Conservation (phyloP, 108 stramenopile genomes). For the Fragilariopsis cylindrus region DNA sequence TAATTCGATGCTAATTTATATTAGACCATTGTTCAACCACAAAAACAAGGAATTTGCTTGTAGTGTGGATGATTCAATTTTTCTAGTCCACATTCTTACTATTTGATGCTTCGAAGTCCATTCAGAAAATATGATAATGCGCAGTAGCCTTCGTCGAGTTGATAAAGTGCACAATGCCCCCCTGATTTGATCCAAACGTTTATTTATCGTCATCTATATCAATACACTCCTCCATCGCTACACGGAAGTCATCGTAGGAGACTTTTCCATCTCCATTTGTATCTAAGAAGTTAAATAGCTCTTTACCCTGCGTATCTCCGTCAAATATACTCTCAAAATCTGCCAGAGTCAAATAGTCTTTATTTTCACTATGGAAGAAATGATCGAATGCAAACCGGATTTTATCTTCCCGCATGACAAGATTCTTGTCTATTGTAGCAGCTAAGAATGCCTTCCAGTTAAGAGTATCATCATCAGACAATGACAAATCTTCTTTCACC, state of each 20-base stretch:
- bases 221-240: constrained; percentile 43
- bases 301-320: constrained; percentile 73
- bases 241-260: constrained; percentile 73
- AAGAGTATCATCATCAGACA: constrained; percentile 75
- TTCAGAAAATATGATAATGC: too few species aligned
- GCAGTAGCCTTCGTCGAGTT: too few species aligned
- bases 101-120: too few species aligned
- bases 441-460: constrained; percentile 88
- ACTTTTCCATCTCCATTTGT: constrained; percentile 82
- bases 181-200: too few species aligned
- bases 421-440: constrained; percentile 79
- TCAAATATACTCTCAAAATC: constrained; percentile 84
- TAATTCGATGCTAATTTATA: too few species aligned
- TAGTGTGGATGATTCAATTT: too few species aligned
- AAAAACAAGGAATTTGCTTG: too few species aligned
- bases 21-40: too few species aligned
- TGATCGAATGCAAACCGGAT: constrained; percentile 82
- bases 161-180: too few species aligned
- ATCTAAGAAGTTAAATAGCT: constrained; percentile 84
- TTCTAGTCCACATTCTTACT: too few species aligned
- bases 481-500: constrained; percentile 57
- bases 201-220: constrained; percentile 10
- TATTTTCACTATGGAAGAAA: constrained; percentile 66
- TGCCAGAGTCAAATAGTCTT: constrained; percentile 61
- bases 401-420: constrained; percentile 81